Evolutionary conservation across 768 basidiomycete species (phyloP).

Genomic region (Russula brevipes): DNA sequence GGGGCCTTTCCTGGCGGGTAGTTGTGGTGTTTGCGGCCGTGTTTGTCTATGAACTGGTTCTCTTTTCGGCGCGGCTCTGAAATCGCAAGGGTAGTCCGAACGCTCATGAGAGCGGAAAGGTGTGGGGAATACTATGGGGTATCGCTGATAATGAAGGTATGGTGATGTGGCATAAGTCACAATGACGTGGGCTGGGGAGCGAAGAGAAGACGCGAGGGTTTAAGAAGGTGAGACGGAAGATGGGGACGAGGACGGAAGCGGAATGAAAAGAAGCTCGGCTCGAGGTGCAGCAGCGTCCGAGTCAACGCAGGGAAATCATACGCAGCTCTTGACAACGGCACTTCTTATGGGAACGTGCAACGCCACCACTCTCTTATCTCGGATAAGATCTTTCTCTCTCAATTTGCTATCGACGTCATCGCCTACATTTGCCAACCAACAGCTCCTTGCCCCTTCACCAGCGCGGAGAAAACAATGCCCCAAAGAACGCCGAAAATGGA

Average conservation of each 20-base stretch:
- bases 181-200: not conserved
- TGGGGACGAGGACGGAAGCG: no score
- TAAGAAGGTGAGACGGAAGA: no score
- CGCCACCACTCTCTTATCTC: not conserved
- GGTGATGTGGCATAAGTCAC: slow-evolving; percentile 11
- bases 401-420: no score
- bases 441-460: not conserved
- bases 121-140: not conserved
- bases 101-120: slow-evolving; percentile 8
- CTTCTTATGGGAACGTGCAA: not conserved
- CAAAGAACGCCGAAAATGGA: no score
- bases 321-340: not conserved
- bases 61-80: slow-evolving; percentile 39
- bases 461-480: no score
- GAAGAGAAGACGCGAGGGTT: no score
- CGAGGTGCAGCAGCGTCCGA: no score
- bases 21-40: slow-evolving; percentile 61
- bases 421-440: not conserved
- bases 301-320: not conserved
- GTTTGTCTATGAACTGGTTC: slow-evolving; percentile 51
- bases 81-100: slow-evolving; percentile 5
- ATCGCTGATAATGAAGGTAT: not conserved
- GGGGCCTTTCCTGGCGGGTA: slow-evolving; percentile 73
- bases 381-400: no score
- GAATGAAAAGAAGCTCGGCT: not conserved